Evolutionary conservation across 352 stramenopile genomes (phyloP).

Genomic region (Phytophthora pluvialis): DNA sequence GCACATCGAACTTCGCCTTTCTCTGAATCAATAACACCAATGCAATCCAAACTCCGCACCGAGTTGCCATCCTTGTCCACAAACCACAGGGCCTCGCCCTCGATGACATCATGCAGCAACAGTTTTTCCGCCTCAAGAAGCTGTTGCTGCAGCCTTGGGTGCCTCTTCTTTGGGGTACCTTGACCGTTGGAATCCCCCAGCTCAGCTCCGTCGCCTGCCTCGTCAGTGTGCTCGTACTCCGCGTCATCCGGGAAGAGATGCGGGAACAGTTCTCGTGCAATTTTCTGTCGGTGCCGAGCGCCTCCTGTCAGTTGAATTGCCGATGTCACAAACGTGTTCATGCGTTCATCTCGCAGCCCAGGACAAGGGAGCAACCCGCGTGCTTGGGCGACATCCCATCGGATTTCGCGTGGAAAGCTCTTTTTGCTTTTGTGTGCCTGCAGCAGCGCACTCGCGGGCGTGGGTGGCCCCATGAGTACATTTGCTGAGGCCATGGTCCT

Average conservation of each 20-base stretch:
- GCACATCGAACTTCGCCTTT: constrained; percentile 53
- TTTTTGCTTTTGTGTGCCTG: constrained; percentile 44
- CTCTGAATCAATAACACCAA: constrained; percentile 47
- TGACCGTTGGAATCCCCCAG: background rate
- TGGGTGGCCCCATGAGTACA: constrained; percentile 22
- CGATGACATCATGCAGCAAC: constrained; percentile 74
- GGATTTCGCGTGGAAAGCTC: constrained; percentile 60
- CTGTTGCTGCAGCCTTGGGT: constrained; percentile 38
- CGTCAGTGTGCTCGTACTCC: constrained; percentile 21
- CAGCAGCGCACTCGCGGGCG: constrained; percentile 21
- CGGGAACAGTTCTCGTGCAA: constrained; percentile 77
- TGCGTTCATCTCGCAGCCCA: constrained; percentile 63
- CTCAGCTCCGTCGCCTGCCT: constrained; percentile 15
- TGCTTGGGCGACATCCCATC: constrained; percentile 55
- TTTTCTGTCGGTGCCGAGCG: constrained; percentile 60
- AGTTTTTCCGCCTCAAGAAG: constrained; percentile 64
- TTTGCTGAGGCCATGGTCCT: constrained; percentile 10
- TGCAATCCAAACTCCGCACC: constrained; percentile 75
- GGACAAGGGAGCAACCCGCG: constrained; percentile 64
- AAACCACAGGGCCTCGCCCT: constrained; percentile 79
- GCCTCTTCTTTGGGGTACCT: constrained; percentile 24
- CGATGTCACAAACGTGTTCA: constrained; percentile 57
- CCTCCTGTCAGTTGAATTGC: constrained; percentile 74
- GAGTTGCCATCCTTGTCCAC: constrained; percentile 79
- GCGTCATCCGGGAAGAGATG: constrained; percentile 50